Evolutionary conservation across 305 asterid species (phyloP).

Genomic region (Fraxinus sp.): DNA sequence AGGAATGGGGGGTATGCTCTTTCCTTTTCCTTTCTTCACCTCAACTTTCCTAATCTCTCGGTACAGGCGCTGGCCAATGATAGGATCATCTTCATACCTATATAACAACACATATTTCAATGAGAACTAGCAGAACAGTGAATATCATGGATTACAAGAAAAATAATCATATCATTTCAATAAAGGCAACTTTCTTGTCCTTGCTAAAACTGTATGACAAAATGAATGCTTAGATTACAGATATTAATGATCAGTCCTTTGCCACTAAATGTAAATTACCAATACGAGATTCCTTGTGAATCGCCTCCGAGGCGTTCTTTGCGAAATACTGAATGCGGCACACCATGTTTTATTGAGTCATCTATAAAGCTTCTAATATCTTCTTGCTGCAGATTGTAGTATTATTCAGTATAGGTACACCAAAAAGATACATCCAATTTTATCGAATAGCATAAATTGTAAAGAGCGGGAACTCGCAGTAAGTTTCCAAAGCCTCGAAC

Average conservation of each 20-base stretch:
- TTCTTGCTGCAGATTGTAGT: conserved; percentile 77
- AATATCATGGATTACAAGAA: conserved; percentile 16
- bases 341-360: conserved; percentile 72
- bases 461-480: background rate
- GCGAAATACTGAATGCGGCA: conserved; percentile 68
- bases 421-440: background rate
- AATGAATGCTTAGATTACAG: conserved; percentile 2
- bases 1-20: conserved; percentile 66
- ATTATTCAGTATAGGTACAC: conserved; percentile 16
- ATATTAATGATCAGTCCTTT: conserved; percentile 3
- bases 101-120: conserved; percentile 14
- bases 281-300: conserved; percentile 88
- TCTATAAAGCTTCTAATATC: conserved; percentile 86
- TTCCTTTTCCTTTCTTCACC: conserved; percentile 90
- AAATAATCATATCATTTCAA: conserved; percentile 1
- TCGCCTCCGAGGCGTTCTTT: conserved; percentile 93
- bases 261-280: conserved; percentile 46
- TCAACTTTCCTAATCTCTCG: conserved; percentile 85
- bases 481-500: background rate
- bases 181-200: background rate
- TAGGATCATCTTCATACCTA: conserved; percentile 94
- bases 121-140: conserved; percentile 12
- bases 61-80: conserved; percentile 86
- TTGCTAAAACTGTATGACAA: conserved; percentile 15
- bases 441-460: background rate